Base-by-base conservation (phyloP, 2,329 filamentous ascomycete genomes). In the Colletotrichum sidae region DNA sequence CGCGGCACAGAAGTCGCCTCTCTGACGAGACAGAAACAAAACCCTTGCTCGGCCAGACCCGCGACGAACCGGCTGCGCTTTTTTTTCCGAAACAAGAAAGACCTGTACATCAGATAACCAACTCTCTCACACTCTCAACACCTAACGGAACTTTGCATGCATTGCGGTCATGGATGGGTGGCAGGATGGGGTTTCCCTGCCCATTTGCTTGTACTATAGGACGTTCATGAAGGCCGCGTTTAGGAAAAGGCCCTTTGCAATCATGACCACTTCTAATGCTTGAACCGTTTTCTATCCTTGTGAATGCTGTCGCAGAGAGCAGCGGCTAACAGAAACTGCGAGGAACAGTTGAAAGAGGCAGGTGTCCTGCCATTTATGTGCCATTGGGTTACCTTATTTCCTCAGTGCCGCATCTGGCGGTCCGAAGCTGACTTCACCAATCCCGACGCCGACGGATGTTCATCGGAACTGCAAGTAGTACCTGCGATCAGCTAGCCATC, bases 181-280 rank as follows among this genome's bases (percentile, higher is more conserved):
- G 62, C 62, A 56, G 62, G 62, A 65, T 56, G 58, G 52, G 61
- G 58, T 62, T 65, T 57, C 52, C 62, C 62, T 65, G 62, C 62
- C 62, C 38, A 56, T 62, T 52, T 65, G 62, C 58, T 56, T 65
- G 62, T 65, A 65, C 51, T 65, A 65, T 65, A 65, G 58, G 62
- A 65, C 49, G 34, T 57, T 65, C 62, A 62, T 65, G 62, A 65
- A 57, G 58, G 62, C 62, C 41, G 47, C 52, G 57, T 50, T 17
- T 53, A 25, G 62, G 62, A 65, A 61, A 46, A 47, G 53, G 58
- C 62, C n/a, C 25, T 62, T 62, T 62, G 58, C 62, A 65, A 53
- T 65, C 58, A 65, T 62, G 58, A 65, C 38, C 53, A 65, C 62
- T 62, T 62, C 47, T 65, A 62, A 65, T 62, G 47, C 52, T 46